Percentiles rank a stretch among this genome's conserved stretches.
These are phyloP conservation scores for Neonectria coccinea DNA, from an alignment of 2,329 filamentous ascomycete genomes.

Conservation along the genomic window DNA sequence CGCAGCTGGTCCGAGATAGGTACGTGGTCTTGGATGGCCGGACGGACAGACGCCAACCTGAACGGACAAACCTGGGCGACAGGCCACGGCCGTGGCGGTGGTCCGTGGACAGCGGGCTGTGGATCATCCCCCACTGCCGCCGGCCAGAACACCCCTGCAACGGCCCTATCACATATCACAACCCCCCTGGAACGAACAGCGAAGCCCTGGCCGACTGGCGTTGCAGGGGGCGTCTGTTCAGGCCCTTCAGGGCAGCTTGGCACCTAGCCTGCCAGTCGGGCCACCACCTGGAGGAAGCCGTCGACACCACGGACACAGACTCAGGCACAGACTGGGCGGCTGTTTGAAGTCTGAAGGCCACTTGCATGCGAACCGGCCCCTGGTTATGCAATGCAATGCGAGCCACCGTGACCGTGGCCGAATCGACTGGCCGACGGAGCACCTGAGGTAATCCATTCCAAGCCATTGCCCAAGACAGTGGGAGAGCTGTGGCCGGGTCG, in stretches of 20 bases:
- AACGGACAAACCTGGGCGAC: constrained; percentile 1
- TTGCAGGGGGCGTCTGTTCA: not conserved
- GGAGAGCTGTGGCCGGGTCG: not conserved
- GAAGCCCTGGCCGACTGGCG: constrained; percentile 18
- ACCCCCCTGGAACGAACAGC: constrained; percentile 19
- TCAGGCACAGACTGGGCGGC: not conserved
- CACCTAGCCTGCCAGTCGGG: not conserved
- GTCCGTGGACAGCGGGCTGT: not conserved
- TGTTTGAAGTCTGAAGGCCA: not conserved
- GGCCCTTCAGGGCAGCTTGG: constrained; percentile 4
- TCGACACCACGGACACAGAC: not conserved
- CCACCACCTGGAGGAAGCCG: not conserved
- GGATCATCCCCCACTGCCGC: constrained; percentile 19
- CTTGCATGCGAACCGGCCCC: constrained; percentile 33
- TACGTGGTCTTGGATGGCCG: constrained; percentile 6
- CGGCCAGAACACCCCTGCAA: constrained; percentile 13
- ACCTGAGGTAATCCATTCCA: not conserved
- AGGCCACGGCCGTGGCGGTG: not conserved
- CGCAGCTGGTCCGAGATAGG: not conserved
- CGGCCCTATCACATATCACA: constrained; percentile 21
- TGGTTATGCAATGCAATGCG: constrained; percentile 44
- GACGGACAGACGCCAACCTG: constrained; percentile 9
- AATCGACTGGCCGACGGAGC: constrained; percentile 9
- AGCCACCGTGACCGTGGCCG: constrained; percentile 30
- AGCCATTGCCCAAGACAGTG: not conserved